Base-by-base conservation (phyloP, 108 stramenopile species). In the Skeletonema grethae region DNA sequence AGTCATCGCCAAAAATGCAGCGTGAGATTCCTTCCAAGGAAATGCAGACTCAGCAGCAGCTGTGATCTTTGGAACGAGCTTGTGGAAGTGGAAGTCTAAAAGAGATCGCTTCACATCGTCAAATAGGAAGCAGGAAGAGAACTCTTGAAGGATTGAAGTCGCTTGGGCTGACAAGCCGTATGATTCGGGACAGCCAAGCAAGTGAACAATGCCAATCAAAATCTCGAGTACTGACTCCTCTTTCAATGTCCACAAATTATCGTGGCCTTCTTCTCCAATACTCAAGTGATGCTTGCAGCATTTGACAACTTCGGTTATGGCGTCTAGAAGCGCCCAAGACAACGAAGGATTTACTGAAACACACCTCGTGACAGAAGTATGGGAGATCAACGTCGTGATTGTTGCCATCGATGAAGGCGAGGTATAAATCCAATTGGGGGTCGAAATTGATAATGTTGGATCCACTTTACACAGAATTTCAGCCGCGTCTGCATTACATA, bases 21-120 rank as follows among this genome's bases (percentile, higher is more conserved):
- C 63, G 3, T 69, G 57, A 28, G 63, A 48, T 41, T 63, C 56
- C 50, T 80, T 73, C 72, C 79, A 80, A 46, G 79, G 79, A 55
- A 80, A 80, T 53, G 22, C 16, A 10, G 56, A n/a, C n/a, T 64
- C 41, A 20, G 63, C 73, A 10, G 55, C 20, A 35, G 39, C 46
- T 24, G 57, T n/a, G 31, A 80, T 73, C 43, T 65, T 65, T 25
- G 39, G 34, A 4, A 53, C n/a, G 15, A 80, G 30, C 35, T 60
- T 53, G 16, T 69, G 68, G 29, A 80, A 80, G 60, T 80, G 62
- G 4, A 43, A 53, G 58, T 80, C 79, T 0, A 80, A 69, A 18
- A 3, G 69, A 36, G 7, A 15, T 50, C 12, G 34, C 29, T 55
- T 69, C 58, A 16, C 6, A 18, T 77, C 29, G 50, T 22, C 45